Base-by-base conservation (phyloP, 306 rosid genomes). In the Mimosa bimucronata region DNA sequence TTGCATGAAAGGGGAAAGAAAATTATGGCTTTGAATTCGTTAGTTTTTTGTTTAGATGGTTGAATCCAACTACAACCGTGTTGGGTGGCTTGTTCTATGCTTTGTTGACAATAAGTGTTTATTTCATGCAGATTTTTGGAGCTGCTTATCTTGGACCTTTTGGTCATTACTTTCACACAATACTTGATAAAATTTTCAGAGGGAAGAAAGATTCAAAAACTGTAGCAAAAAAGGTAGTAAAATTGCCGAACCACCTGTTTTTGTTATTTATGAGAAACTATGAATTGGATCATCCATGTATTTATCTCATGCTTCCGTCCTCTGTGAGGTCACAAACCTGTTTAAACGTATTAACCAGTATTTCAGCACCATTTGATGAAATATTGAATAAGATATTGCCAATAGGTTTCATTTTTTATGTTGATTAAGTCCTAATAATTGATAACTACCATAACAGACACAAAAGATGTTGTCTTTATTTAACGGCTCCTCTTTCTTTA, bases 71-170 rank as follows among this genome's bases (percentile, higher is more conserved):
- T 67, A n/a, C 9, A 50, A 4, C 48, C 26, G 50, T 67, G 66
- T 69, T 76, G 65, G 64, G 37, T 57, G 40, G 7, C 40, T 9
- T 80, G 52, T 55, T 44, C 9, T 72, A 74, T 78, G 15, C 55
- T 69, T 50, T 44, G 44, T 53, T 65, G 21, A 11, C 71, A 38
- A 52, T 19, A 53, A 26, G 73, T 0, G 19, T 72, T 76, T 79
- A 76, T 76, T 64, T 30, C 74, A 25, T 85, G 92, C 91, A 95
- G 99, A 66, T 95, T 80, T 84, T 90, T 64, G 99, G 98, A 85
- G 97, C 91, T 25, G 94, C 84, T 79, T 95, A 92, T 88, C 89
- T 91, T 81, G 99, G 99, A 87, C 99, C 99, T 26, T 90, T 91
- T 80, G 96, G 98, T 61, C 99, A 91, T 88, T 93, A n/a, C 86